A percentile compares a stretch with the other conserved stretches of the same genome.
Evolutionary conservation across 305 asterid species (phyloP).

Genomic region (Solanum hybrid): DNA sequence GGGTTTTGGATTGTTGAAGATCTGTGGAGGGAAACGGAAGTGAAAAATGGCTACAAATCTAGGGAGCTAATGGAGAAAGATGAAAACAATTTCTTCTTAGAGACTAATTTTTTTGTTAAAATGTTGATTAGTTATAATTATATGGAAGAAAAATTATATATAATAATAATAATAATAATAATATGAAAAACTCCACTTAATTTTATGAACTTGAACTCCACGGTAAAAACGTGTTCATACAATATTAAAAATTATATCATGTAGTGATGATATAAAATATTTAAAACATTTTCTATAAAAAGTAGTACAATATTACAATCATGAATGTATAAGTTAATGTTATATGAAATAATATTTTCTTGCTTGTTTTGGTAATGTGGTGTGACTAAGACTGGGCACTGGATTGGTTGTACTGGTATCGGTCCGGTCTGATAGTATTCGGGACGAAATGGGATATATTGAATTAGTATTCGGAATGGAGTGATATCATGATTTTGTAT

Average conservation of each 20-base stretch:
- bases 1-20: not conserved
- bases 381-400: too few species aligned
- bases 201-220: not conserved
- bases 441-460: too few species aligned
- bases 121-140: not conserved
- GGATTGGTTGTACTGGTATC: too few species aligned
- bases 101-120: not conserved
- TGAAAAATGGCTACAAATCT: not conserved
- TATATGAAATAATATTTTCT: too few species aligned
- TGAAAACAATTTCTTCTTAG: not conserved
- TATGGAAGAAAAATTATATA: not conserved
- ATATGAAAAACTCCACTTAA: not conserved
- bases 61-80: not conserved
- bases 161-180: not conserved
- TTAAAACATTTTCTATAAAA: not conserved
- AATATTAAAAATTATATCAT: not conserved
- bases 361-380: not conserved
- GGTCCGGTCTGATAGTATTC: rapidly evolving
- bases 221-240: not conserved
- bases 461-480: rapidly evolving
- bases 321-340: not conserved
- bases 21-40: not conserved
- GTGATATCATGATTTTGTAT: too few species aligned
- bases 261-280: too few species aligned
- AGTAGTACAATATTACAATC: not conserved